Conservation (phyloP, 2,329 filamentous ascomycete species). For the Curvularia eragrostidis region DNA sequence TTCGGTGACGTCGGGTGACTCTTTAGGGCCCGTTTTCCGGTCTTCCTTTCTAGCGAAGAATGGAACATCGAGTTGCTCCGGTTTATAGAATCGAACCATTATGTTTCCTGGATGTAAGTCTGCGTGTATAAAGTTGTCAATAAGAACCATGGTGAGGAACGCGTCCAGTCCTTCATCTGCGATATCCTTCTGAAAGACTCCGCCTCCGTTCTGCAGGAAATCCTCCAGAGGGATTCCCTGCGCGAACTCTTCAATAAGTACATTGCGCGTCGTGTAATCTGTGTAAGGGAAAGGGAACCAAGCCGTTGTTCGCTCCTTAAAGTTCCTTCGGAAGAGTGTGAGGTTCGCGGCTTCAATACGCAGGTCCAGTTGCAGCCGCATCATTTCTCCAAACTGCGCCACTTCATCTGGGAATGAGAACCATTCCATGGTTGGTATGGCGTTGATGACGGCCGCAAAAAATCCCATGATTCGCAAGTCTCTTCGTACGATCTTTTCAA, state of each 20-base stretch:
- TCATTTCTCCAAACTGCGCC: conserved; percentile 94
- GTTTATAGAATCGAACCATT: conserved; percentile 97
- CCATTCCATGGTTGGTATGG: conserved; percentile 95
- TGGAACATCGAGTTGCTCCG: conserved; percentile 72
- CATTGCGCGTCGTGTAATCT: conserved; percentile 89
- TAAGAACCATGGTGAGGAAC: conserved; percentile 92
- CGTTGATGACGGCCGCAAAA: conserved; percentile 83
- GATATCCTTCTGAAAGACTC: conserved; percentile 91
- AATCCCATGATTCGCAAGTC: conserved; percentile 94
- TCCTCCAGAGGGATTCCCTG: conserved; percentile 90
- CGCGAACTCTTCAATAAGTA: conserved; percentile 94
- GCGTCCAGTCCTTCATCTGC: conserved; percentile 94
- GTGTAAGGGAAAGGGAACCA: conserved; percentile 96
- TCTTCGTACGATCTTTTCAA: conserved; percentile 87
- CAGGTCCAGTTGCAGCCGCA: conserved; percentile 94
- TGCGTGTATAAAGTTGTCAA: conserved; percentile 97
- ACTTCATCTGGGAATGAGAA: conserved; percentile 95
- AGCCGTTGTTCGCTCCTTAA: conserved; percentile 86
- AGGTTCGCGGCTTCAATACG: conserved; percentile 94
- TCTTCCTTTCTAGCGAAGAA: conserved; percentile 54
- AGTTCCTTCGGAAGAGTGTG: conserved; percentile 85
- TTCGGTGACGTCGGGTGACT: conserved; percentile 80
- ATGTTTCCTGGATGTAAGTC: conserved; percentile 98
- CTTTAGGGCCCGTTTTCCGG: conserved; percentile 49
- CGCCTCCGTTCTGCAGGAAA: conserved; percentile 90